These are phyloP conservation scores for Sclerotinia glacialis DNA, from an alignment of 2,329 filamentous ascomycete species.

Conservation along the genomic window DNA sequence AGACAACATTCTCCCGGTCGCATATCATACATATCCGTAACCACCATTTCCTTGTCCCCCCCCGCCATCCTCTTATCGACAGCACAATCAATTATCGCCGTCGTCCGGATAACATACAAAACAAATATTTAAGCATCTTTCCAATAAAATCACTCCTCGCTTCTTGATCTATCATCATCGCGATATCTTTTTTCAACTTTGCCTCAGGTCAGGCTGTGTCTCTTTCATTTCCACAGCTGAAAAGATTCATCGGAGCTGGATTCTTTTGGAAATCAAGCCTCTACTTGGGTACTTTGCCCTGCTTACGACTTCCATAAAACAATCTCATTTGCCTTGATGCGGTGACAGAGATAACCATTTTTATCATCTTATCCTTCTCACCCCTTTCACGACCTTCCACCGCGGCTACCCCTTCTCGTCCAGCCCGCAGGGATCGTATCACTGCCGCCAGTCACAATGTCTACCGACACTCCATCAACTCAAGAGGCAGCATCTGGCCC, in stretches of 20 bases:
- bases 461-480: slow-evolving; percentile 7
- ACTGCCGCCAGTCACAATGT: not conserved
- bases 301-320: slow-evolving; percentile 16
- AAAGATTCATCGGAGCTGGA: slow-evolving; percentile 25
- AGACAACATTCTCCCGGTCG: slow-evolving; percentile 31
- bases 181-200: slow-evolving; percentile 15
- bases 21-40: slow-evolving; percentile 25
- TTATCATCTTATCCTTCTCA: slow-evolving; percentile 5
- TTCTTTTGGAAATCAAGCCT: slow-evolving; percentile 29
- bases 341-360: slow-evolving; percentile 15
- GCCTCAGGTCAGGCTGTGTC: slow-evolving; percentile 29
- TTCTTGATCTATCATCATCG: not conserved
- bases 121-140: slow-evolving; percentile 19
- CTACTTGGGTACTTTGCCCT: slow-evolving; percentile 28
- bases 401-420: slow-evolving; percentile 1
- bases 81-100: slow-evolving; percentile 24
- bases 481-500: slow-evolving; percentile 11
- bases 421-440: slow-evolving; percentile 6
- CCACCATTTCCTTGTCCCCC: slow-evolving; percentile 22
- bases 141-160: not conserved
- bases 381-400: not conserved
- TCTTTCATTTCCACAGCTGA: slow-evolving; percentile 17
- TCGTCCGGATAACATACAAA: slow-evolving; percentile 16
- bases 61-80: slow-evolving; percentile 34
- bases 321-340: slow-evolving; percentile 13